Base-by-base conservation (phyloP, 768 basidiomycete genomes). In the Agrocybe chaxingu region DNA sequence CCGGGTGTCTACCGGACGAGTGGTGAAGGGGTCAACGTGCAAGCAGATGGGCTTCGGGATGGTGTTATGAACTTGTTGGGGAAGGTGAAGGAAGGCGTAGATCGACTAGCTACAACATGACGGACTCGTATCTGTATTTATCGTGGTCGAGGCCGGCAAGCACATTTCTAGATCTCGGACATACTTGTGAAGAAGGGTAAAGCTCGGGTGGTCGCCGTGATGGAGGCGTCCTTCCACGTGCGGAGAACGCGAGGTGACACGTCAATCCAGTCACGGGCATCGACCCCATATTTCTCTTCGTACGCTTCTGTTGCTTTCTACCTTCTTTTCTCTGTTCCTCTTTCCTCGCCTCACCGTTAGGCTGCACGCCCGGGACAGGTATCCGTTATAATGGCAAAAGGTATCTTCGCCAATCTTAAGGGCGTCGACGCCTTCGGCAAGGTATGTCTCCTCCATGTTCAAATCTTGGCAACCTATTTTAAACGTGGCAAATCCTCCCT, bases 351-450 rank as follows among this genome's bases (percentile, higher is more conserved):
- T 48, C 13, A 33, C 47, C 31, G 16, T 42, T 42, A 68, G 68
- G 62, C 59, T 62, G 64, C 63, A 57, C 62, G 64, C 67, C 66
- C 57, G 60, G 62, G 59, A 55, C 63, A 57, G 65, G 65, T 62
- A 66, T 64, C 70, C 60, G 63, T 63, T 56, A 66, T 56, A 57
- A 89, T 89, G 87, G 87, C 88, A 58, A 92, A 86, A 70, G 84
- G 87, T 57, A 70, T 91, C 58, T 77, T 92, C 62, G 79, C 77
- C 43, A 79, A 76, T 58, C 78, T 98, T 61, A 93, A 90, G 67
- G 92, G 93, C 65, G 80, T 98, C 47, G 97, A 99, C 76, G 97
- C 97, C 70, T 99, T 99, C 78, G 97, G 97, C 55, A 99, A 98
- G 87, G 96, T 96, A 62, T 58, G 77, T 59, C 24, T 24, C 24